Evolutionary conservation across 805 yeast genomes (phyloP).

Genomic region (Lipomyces sp.): DNA sequence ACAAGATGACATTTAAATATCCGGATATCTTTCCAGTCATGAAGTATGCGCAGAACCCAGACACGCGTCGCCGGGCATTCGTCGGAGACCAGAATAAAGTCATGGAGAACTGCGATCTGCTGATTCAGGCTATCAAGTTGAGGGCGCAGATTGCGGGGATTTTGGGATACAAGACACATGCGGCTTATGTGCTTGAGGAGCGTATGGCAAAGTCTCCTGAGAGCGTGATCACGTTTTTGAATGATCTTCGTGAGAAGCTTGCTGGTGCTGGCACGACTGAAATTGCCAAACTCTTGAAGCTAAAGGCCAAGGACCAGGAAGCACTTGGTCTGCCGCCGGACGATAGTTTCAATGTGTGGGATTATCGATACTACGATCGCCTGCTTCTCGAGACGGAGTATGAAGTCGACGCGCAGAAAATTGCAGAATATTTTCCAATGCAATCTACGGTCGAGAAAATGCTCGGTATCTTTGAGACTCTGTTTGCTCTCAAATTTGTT

Average conservation of each 20-base stretch:
- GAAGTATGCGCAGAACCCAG: conserved; percentile 66
- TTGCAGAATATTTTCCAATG: conserved; percentile 80
- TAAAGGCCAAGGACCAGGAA: conserved; percentile 60
- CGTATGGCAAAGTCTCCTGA: conserved; percentile 77
- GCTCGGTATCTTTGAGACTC: conserved; percentile 70
- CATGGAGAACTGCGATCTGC: conserved; percentile 64
- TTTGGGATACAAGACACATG: conserved; percentile 70
- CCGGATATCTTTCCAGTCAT: conserved; percentile 81
- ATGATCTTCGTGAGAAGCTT: conserved; percentile 64
- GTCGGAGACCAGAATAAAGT: conserved; percentile 71
- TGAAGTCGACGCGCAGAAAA: conserved; percentile 70
- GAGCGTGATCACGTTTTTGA: conserved; percentile 63
- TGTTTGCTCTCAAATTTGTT: conserved; percentile 71
- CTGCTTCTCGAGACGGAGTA: conserved; percentile 68
- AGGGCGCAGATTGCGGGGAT: conserved; percentile 66
- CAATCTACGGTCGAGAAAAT: conserved; percentile 68
- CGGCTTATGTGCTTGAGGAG: conserved; percentile 73
- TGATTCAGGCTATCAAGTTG: conserved; percentile 62
- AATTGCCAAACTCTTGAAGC: conserved; percentile 51
- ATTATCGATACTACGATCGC: conserved; percentile 68
- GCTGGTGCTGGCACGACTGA: conserved; percentile 65
- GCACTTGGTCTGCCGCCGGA: conserved; percentile 52
- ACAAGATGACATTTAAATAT: conserved; percentile 77
- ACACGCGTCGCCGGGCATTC: conserved; percentile 69
- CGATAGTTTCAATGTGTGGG: conserved; percentile 66